phyloP scores from a whole-genome alignment of 345 rosid genomes.

The Arabis hirsuta region DNA sequence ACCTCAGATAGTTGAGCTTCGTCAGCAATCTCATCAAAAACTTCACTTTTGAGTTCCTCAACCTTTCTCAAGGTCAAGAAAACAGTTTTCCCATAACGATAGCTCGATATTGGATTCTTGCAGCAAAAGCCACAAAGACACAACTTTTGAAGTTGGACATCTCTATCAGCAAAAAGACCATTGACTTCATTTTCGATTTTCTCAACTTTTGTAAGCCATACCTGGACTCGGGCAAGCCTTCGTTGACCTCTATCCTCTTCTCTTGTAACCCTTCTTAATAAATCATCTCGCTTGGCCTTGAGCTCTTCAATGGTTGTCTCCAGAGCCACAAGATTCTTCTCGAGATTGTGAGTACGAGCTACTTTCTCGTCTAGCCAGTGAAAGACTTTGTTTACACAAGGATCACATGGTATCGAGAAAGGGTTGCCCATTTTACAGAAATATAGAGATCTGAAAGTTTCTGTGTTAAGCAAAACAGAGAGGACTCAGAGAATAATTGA shows the following conservation, averaged over 20 bases:
- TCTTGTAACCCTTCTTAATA: neutral
- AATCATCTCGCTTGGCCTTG: constrained; percentile 4
- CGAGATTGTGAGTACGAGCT: neutral
- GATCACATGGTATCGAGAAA: constrained; percentile 3
- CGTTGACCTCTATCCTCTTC: constrained; percentile 15
- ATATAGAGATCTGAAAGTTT: neutral
- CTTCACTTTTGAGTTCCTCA: too few species aligned
- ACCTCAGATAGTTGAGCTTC: too few species aligned
- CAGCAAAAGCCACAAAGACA: constrained; percentile 23
- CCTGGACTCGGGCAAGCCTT: neutral
- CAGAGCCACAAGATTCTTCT: constrained; percentile 5
- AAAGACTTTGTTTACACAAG: neutral
- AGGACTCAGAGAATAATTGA: neutral
- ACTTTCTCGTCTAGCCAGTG: neutral
- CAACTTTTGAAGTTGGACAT: neutral
- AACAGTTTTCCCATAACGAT: constrained; percentile 15
- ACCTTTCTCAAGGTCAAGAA: neutral
- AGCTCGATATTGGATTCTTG: neutral
- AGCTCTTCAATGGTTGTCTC: neutral
- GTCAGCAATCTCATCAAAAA: too few species aligned
- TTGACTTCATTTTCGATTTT: neutral
- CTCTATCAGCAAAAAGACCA: neutral
- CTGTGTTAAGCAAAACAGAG: neutral
- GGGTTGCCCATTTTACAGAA: neutral
- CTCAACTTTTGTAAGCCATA: constrained; percentile 23